A percentile compares a stretch with the other conserved stretches of the same genome.
These are phyloP conservation scores for Coprinopsis sp. DNA, from an alignment of 768 basidiomycete species.

Conservation along the genomic window DNA sequence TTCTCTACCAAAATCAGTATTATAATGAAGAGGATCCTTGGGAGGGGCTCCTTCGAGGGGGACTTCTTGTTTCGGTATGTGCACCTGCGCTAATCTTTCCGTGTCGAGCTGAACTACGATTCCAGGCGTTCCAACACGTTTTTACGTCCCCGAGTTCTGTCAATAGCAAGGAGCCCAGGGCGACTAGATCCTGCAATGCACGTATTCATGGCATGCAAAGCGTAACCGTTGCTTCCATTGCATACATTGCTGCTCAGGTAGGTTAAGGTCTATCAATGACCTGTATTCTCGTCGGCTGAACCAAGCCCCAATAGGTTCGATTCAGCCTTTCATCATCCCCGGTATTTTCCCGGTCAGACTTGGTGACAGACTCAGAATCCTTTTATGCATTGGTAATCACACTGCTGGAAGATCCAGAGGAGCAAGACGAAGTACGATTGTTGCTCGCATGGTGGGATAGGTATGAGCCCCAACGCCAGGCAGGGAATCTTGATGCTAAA, in stretches of 20 bases:
- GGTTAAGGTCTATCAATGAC: not conserved
- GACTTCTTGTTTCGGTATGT: not conserved
- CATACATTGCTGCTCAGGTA: slow-evolving; percentile 1
- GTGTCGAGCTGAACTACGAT: not conserved
- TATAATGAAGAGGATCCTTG: not conserved
- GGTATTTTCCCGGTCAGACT: not conserved
- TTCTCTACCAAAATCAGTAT: not conserved
- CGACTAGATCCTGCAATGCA: not conserved
- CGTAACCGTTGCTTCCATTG: not conserved
- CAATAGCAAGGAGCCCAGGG: not conserved
- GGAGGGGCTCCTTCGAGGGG: not conserved
- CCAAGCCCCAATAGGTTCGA: not conserved
- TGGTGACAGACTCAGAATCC: not conserved
- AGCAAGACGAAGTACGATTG: not conserved
- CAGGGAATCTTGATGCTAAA: not conserved
- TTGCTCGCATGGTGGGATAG: not conserved
- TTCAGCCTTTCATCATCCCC: not conserved
- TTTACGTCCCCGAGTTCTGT: slow-evolving; percentile 1
- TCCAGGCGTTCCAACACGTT: not conserved
- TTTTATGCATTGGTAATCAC: not conserved
- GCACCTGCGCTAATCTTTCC: not conserved
- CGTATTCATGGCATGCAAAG: not conserved
- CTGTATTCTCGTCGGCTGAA: not conserved
- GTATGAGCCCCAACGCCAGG: not conserved
- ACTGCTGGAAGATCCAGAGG: slow-evolving; percentile 1